Percentiles rank a stretch among this genome's conserved stretches.
These are phyloP conservation scores for Solanum hybrid DNA, from an alignment of 305 asterid species.

Conservation along the genomic window DNA sequence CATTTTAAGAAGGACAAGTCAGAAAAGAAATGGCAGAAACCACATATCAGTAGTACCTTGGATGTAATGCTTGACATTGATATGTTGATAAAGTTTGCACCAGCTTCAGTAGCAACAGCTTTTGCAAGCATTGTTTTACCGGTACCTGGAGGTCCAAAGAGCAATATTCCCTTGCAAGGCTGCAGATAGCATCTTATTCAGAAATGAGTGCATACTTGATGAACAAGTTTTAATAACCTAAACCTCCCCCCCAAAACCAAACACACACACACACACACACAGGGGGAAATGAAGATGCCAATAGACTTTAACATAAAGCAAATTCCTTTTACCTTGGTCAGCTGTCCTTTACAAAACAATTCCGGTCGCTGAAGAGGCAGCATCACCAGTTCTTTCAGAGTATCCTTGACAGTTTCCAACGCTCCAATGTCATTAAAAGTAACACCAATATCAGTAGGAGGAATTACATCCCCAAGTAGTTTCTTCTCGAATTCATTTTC, in stretches of 20 bases:
- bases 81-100: constrained; percentile 86
- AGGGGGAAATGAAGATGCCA: neutral
- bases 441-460: constrained; percentile 87
- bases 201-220: neutral
- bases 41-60: constrained; percentile 36
- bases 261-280: neutral
- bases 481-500: constrained; percentile 87
- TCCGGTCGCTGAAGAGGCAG: constrained; percentile 91
- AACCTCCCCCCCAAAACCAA: neutral
- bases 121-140: constrained; percentile 97
- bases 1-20: neutral
- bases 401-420: constrained; percentile 81
- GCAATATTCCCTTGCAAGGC: constrained; percentile 97
- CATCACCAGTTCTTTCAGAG: constrained; percentile 88
- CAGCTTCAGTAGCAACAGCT: constrained; percentile 96
- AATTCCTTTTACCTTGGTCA: constrained; percentile 48
- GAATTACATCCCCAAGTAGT: constrained; percentile 81
- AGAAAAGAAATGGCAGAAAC: constrained; percentile 3
- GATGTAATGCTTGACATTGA: constrained; percentile 91
- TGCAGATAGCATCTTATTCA: constrained; percentile 25
- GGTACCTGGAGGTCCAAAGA: constrained; percentile 91
- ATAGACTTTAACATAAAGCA: neutral
- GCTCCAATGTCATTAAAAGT: constrained; percentile 89
- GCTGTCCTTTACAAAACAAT: constrained; percentile 79
- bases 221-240: neutral